A percentile compares a stretch with the other conserved stretches of the same genome.
Evolutionary conservation across 75 land plant genomes (phyloP).

Genomic region (Cryptomeria japonica): DNA sequence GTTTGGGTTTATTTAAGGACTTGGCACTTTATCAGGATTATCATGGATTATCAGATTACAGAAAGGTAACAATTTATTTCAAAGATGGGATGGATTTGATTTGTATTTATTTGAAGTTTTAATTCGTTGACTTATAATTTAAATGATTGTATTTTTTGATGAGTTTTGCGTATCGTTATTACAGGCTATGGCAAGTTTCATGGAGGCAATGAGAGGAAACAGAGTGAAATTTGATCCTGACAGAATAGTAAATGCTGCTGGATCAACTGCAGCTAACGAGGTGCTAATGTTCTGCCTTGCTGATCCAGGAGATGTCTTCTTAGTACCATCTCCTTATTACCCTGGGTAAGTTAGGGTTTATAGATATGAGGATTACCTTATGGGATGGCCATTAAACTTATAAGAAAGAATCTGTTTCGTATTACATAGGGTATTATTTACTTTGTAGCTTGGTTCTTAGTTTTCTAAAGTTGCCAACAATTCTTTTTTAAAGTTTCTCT

Average conservation of each 20-base stretch:
- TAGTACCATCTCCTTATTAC: constrained; percentile 65
- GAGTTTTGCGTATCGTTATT: background rate
- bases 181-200: constrained; percentile 65
- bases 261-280: background rate
- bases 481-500: too few species aligned
- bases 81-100: too few species aligned
- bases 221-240: background rate
- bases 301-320: too few species aligned
- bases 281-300: too few species aligned
- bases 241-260: background rate
- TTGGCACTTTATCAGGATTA: constrained; percentile 26
- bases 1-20: constrained; percentile 29
- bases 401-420: too few species aligned
- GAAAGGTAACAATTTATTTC: constrained; percentile 25
- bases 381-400: too few species aligned
- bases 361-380: too few species aligned
- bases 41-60: constrained; percentile 36
- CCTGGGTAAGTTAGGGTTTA: constrained; percentile 38
- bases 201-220: constrained; percentile 56
- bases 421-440: too few species aligned
- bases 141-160: background rate
- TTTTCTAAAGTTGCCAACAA: too few species aligned
- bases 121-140: too few species aligned
- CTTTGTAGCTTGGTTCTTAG: too few species aligned
- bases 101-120: too few species aligned